Conservation (phyloP, 1,139 yeast species). For the Yamadazyma conglobata region DNA sequence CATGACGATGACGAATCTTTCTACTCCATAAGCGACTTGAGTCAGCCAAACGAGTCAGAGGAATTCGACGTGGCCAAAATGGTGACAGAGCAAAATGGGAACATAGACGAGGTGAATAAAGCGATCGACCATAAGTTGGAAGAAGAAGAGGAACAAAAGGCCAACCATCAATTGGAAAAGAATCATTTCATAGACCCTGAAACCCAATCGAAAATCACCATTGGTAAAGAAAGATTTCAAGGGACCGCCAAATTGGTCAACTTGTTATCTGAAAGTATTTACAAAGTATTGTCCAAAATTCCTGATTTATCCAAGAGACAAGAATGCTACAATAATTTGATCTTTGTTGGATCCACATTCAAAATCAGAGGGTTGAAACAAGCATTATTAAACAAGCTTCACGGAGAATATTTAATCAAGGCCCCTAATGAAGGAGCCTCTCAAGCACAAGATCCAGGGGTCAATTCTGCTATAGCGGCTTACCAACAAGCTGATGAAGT, state of each 20-base stretch:
- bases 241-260: conserved; percentile 64
- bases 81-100: conserved; percentile 55
- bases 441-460: conserved; percentile 26
- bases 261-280: conserved; percentile 52
- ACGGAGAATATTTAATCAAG: conserved; percentile 53
- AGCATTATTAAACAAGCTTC: conserved; percentile 57
- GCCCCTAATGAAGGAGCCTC: conserved; percentile 29
- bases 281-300: conserved; percentile 49
- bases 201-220: conserved; percentile 49
- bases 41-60: conserved; percentile 47
- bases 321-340: conserved; percentile 82
- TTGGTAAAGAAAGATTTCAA: conserved; percentile 86
- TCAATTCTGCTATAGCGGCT: conserved; percentile 41
- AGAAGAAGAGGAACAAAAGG: conserved; percentile 27
- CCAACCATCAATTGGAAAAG: conserved; percentile 59
- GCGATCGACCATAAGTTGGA: conserved; percentile 25
- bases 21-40: conserved; percentile 52
- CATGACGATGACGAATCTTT: conserved; percentile 57
- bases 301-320: conserved; percentile 73
- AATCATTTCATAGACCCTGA: conserved; percentile 62
- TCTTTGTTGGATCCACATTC: conserved; percentile 74
- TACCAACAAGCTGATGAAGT: conserved; percentile 42
- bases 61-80: conserved; percentile 86
- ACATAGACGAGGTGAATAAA: conserved; percentile 11
- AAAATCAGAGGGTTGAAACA: conserved; percentile 75